These are phyloP conservation scores for Neonectria neomacrospora DNA, from an alignment of 2,329 filamentous ascomycete genomes.

Conservation along the genomic window DNA sequence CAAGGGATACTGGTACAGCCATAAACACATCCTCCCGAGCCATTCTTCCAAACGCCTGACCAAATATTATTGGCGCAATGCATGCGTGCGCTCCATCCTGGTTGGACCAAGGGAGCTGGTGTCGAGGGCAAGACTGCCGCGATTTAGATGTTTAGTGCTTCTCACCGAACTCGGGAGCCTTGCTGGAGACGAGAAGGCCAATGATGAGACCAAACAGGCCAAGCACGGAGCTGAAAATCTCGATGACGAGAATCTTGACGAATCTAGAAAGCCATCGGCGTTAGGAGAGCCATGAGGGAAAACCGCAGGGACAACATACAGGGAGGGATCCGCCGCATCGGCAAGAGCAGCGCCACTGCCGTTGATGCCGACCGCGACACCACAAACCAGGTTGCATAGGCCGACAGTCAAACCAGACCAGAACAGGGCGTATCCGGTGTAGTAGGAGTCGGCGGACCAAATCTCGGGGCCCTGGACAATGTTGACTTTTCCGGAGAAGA, in stretches of 20 bases:
- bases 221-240: constrained; percentile 98
- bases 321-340: constrained; percentile 89
- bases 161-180: constrained; percentile 77
- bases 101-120: constrained; percentile 38
- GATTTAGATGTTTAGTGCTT: constrained; percentile 39
- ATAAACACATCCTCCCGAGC: constrained; percentile 47
- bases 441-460: constrained; percentile 84
- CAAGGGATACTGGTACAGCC: constrained; percentile 51
- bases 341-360: constrained; percentile 95
- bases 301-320: constrained; percentile 68
- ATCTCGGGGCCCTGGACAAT: constrained; percentile 71
- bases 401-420: constrained; percentile 96
- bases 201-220: constrained; percentile 97
- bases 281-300: background rate
- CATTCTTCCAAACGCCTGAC: constrained; percentile 56
- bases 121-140: constrained; percentile 26
- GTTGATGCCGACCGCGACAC: constrained; percentile 97
- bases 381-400: constrained; percentile 94
- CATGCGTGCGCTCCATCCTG: constrained; percentile 44
- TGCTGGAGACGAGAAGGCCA: constrained; percentile 86
- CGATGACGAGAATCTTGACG: constrained; percentile 98
- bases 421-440: constrained; percentile 94
- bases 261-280: constrained; percentile 69
- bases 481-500: constrained; percentile 91
- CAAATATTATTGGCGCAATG: constrained; percentile 53